Evolutionary conservation across 495 filamentous ascomycete genomes (phyloP).

Genomic region (Melanomma pulvis-pyrius): DNA sequence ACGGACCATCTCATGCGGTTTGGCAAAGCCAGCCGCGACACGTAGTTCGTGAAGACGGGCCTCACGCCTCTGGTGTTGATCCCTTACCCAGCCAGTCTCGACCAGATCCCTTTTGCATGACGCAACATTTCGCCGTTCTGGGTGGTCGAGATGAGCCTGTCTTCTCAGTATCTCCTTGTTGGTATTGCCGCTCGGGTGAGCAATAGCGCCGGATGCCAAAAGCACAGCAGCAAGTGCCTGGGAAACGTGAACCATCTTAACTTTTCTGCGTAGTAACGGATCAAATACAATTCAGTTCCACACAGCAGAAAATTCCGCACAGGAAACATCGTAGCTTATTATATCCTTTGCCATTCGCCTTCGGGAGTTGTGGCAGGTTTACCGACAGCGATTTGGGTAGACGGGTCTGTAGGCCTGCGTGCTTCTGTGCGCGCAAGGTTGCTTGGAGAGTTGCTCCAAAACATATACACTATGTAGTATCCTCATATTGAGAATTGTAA

Average conservation of each 20-base stretch:
- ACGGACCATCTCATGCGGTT: constrained; percentile 18
- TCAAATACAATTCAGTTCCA: constrained; percentile 1
- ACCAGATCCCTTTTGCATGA: constrained; percentile 32
- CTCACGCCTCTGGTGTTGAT: constrained; percentile 31
- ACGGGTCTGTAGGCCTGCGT: background rate
- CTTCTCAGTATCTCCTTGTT: constrained; percentile 30
- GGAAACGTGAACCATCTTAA: constrained; percentile 32
- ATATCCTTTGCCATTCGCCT: constrained; percentile 12
- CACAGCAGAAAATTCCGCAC: background rate
- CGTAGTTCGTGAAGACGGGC: constrained; percentile 31
- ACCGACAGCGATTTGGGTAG: constrained; percentile 13
- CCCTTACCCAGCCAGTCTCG: constrained; percentile 33
- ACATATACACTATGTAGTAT: constrained; percentile 3
- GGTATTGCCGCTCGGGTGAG: constrained; percentile 28
- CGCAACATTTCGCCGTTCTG: constrained; percentile 19
- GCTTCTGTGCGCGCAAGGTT: constrained; percentile 2
- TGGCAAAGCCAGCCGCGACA: constrained; percentile 32
- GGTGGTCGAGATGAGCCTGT: constrained; percentile 34
- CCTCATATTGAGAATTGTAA: constrained; percentile 24
- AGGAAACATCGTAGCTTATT: constrained; percentile 17
- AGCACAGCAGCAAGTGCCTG: constrained; percentile 31
- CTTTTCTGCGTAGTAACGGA: background rate
- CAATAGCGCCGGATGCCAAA: constrained; percentile 28
- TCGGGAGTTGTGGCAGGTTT: constrained; percentile 7
- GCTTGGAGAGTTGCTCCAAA: background rate